Evolutionary conservation across 176 grass and related monocot genomes (phyloP).

Genomic region (Oryza australiensis): DNA sequence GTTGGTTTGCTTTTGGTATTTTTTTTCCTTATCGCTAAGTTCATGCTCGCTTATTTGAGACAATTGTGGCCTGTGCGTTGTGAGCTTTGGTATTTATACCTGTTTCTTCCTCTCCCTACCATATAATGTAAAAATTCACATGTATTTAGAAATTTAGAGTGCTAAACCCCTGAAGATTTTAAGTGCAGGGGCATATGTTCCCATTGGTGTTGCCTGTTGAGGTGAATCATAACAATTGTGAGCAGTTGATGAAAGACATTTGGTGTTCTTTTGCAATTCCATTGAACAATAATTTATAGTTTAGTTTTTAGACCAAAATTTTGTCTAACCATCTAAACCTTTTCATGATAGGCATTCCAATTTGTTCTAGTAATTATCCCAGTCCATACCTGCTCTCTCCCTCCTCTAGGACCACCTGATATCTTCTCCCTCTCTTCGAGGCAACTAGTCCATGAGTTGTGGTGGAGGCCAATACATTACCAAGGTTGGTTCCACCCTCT

Average conservation of each 20-base stretch:
- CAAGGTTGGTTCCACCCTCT: no score
- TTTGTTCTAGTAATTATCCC: not conserved
- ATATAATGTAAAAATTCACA: not conserved
- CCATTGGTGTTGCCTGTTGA: not conserved
- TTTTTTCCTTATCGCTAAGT: not conserved
- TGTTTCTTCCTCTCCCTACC: not conserved
- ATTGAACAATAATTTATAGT: not conserved
- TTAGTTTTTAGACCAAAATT: not conserved
- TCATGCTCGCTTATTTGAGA: not conserved
- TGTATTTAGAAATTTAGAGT: not conserved
- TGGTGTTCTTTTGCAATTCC: not conserved
- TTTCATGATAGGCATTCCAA: not conserved
- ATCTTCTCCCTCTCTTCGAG: not conserved
- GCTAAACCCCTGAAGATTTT: not conserved
- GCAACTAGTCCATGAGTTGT: not conserved
- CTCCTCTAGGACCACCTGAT: not conserved
- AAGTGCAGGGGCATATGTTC: not conserved
- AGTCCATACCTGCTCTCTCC: not conserved
- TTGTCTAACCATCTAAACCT: not conserved
- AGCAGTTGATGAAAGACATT: not conserved
- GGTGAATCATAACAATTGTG: not conserved
- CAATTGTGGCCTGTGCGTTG: not conserved
- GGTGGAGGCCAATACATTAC: no score
- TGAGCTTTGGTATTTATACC: not conserved
- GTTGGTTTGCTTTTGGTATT: not conserved